These are phyloP conservation scores for Populus ilicifolia DNA, from an alignment of 345 rosid genomes.

Conservation along the genomic window DNA sequence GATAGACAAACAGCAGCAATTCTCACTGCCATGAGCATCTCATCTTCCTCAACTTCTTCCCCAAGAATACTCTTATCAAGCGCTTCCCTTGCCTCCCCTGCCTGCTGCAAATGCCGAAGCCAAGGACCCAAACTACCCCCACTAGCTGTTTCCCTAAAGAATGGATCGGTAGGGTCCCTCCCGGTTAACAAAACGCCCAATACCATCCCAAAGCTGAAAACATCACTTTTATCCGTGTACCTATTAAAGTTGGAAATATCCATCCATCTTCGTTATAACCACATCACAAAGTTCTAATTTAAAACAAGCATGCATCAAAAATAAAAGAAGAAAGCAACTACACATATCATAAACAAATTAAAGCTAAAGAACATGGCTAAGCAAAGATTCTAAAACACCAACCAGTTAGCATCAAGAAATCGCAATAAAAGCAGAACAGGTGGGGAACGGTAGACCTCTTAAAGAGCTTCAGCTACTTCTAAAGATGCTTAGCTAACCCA, in stretches of 20 bases:
- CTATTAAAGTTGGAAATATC: conserved; percentile 31
- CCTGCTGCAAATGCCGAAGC: conserved; percentile 83
- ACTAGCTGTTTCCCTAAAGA: conserved; percentile 53
- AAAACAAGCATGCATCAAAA: not conserved
- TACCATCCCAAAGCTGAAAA: conserved; percentile 94
- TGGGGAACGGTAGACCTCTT: not conserved
- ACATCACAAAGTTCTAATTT: not conserved
- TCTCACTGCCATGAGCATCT: conserved; percentile 93
- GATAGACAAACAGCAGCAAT: conserved; percentile 87
- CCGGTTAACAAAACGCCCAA: conserved; percentile 81
- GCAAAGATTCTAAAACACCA: not conserved
- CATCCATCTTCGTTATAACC: conserved; percentile 6
- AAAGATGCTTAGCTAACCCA: not conserved
- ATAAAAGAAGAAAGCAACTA: not conserved
- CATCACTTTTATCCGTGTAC: conserved; percentile 79
- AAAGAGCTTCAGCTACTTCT: not conserved
- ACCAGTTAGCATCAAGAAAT: not conserved
- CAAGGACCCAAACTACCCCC: conserved; percentile 72
- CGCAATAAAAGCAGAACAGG: not conserved
- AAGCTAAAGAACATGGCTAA: not conserved
- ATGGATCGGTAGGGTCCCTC: conserved; percentile 62
- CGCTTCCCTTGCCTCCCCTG: conserved; percentile 79
- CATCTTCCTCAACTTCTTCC: conserved; percentile 91
- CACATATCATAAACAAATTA: not conserved
- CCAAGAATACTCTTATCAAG: conserved; percentile 80